phyloP scores from a whole-genome alignment of 2,329 filamentous ascomycete genomes.

The Curvularia spicifera region DNA sequence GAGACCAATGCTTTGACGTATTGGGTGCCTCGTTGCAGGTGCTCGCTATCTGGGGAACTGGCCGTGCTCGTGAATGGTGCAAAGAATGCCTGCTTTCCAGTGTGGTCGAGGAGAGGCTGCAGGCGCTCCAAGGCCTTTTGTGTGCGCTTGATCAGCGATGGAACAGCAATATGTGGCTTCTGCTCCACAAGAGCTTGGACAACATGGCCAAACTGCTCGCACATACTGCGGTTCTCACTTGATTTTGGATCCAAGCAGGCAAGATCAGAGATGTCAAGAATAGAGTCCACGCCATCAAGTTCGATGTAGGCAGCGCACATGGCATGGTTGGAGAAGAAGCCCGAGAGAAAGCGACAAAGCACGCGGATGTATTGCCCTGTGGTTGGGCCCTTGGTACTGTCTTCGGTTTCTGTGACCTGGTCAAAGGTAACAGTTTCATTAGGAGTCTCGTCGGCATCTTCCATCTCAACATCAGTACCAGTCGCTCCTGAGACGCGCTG shows the following conservation, averaged over 20 bases:
- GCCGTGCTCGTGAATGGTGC: slow-evolving; percentile 60
- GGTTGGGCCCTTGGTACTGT: slow-evolving; percentile 58
- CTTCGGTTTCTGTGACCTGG: slow-evolving; percentile 56
- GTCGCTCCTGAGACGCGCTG: slow-evolving; percentile 39
- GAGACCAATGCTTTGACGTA: slow-evolving; percentile 80
- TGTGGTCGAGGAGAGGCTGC: slow-evolving; percentile 66
- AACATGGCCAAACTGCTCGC: slow-evolving; percentile 74
- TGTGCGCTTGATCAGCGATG: slow-evolving; percentile 77
- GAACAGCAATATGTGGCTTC: slow-evolving; percentile 79
- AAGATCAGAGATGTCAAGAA: slow-evolving; percentile 83
- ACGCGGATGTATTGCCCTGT: slow-evolving; percentile 75
- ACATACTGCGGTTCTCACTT: slow-evolving; percentile 64
- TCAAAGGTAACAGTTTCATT: slow-evolving; percentile 42
- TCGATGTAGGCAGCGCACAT: slow-evolving; percentile 78
- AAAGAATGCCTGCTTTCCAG: slow-evolving; percentile 69
- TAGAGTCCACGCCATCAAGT: slow-evolving; percentile 78
- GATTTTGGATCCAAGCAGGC: slow-evolving; percentile 80
- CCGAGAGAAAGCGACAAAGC: slow-evolving; percentile 75
- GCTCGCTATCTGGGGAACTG: slow-evolving; percentile 34
- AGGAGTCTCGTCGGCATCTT: slow-evolving; percentile 51
- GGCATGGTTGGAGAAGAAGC: slow-evolving; percentile 76
- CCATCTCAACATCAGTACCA: slow-evolving; percentile 66
- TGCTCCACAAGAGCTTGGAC: slow-evolving; percentile 80
- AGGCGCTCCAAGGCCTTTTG: slow-evolving; percentile 73
- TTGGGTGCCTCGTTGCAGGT: slow-evolving; percentile 69